Evolutionary conservation across 2,329 filamentous ascomycete genomes (phyloP).

Genomic region (Colletotrichum cereale): DNA sequence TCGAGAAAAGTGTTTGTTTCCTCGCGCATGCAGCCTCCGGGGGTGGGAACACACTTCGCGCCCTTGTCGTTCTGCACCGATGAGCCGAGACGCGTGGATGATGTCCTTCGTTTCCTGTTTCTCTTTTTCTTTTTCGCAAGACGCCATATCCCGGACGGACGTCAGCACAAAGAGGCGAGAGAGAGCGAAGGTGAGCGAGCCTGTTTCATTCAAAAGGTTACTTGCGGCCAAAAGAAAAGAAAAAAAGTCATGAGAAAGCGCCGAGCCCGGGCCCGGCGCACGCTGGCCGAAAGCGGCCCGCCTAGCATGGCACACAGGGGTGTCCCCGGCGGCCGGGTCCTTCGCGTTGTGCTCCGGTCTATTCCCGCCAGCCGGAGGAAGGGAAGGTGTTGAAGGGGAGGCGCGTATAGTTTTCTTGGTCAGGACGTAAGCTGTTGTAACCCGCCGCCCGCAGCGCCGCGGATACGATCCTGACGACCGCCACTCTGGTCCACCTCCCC

Average conservation of each 20-base stretch:
- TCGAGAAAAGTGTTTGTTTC: neutral
- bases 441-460: neutral
- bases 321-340: neutral
- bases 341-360: neutral
- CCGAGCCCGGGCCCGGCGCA: neutral
- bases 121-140: no score
- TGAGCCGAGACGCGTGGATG: no score
- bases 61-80: no score
- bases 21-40: neutral
- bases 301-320: neutral
- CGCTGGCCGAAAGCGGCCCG: neutral
- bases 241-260: neutral
- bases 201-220: neutral
- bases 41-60: no score
- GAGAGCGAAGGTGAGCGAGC: no score
- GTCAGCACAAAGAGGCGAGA: no score
- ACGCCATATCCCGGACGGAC: no score
- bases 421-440: neutral
- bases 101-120: no score
- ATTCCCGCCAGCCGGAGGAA: neutral
- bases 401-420: neutral
- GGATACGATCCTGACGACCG: neutral
- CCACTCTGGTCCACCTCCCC: no score
- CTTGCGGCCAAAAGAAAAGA: neutral
- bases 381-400: neutral